These are phyloP conservation scores for Fonsecaea nubica DNA, from an alignment of 2,329 filamentous ascomycete genomes.

Conservation along the genomic window DNA sequence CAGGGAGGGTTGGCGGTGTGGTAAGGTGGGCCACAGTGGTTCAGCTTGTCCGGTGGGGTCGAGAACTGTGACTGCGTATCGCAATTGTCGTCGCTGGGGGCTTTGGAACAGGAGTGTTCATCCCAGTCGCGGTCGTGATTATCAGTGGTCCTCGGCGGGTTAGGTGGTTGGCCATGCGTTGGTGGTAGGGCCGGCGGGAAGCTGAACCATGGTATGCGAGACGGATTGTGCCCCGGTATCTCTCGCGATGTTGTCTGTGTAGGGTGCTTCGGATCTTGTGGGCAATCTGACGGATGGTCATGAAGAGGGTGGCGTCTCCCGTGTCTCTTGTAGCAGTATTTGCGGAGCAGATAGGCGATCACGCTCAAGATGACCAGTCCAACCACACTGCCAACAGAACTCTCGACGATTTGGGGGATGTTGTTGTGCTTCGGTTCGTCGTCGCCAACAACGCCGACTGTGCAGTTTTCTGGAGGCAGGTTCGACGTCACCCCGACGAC, in stretches of 20 bases:
- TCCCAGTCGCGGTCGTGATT: neutral
- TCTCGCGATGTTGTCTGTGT: neutral
- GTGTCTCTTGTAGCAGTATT: neutral
- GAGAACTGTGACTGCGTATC: neutral
- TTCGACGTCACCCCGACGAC: constrained; percentile 1
- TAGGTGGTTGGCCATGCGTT: neutral
- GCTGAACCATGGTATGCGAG: neutral
- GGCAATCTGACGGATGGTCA: neutral
- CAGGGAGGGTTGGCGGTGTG: neutral
- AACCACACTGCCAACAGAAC: neutral
- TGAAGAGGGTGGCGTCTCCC: neutral
- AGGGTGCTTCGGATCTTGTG: neutral
- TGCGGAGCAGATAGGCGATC: neutral
- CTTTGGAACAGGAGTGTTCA: neutral
- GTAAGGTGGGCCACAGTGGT: neutral
- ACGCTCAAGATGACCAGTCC: neutral
- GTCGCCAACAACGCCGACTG: neutral
- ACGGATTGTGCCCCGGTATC: neutral
- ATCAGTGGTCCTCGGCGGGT: neutral
- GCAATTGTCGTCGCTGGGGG: neutral
- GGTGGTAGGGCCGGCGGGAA: neutral
- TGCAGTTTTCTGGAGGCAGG: constrained; percentile 4
- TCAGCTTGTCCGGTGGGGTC: neutral
- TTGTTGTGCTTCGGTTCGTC: neutral
- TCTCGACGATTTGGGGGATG: neutral